Evolutionary conservation across 75 land plant genomes (phyloP), one percentile per base, ranked within the genome.

Genomic region (Azolla pinnata): DNA sequence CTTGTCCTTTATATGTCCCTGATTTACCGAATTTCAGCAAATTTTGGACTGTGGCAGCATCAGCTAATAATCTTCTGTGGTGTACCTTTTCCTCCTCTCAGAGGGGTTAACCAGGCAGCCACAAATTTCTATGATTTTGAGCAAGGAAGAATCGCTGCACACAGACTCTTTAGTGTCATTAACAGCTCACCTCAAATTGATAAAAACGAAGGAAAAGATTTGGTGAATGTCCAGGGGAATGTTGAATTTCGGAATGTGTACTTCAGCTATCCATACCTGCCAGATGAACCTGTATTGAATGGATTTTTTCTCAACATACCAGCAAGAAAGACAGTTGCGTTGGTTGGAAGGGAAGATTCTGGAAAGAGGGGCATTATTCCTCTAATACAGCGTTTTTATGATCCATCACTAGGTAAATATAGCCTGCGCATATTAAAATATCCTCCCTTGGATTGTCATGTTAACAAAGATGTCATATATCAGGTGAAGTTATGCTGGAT

Each of bases 381-480:
- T 28, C 79, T 92, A 0, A 92, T 92, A 80, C 88, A 87, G 65
- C 86, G 97, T 38, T 92, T 88, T 64, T 92, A 92, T 78, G 97
- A 92, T 79, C 97, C 97, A 61, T 88, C 97, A 56, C 68, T 92
- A 76, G 97, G 97, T 91, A n/a, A n/a, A n/a, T n/a, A n/a, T n/a
- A n/a, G n/a, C n/a, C n/a, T n/a, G n/a, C n/a, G n/a, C n/a, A n/a
- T n/a, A n/a, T n/a, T n/a, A n/a, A n/a, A n/a, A n/a, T n/a, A n/a
- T n/a, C n/a, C n/a, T n/a, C n/a, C 40, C 5, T 5, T 35, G 40
- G 5, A 5, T 12, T 12, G 18, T 9, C 24, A 9, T 50, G n/a
- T 17, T n/a, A n/a, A n/a, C n/a, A n/a, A 8, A 31, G 17, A 24
- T 56, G 58, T 31, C 12, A 8, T 4, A 46, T 49, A 27, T 4